A percentile compares a stretch with the other conserved stretches of the same genome.
Conservation (phyloP, 345 rosid genomes). For the Lagerstroemia speciosa region DNA sequence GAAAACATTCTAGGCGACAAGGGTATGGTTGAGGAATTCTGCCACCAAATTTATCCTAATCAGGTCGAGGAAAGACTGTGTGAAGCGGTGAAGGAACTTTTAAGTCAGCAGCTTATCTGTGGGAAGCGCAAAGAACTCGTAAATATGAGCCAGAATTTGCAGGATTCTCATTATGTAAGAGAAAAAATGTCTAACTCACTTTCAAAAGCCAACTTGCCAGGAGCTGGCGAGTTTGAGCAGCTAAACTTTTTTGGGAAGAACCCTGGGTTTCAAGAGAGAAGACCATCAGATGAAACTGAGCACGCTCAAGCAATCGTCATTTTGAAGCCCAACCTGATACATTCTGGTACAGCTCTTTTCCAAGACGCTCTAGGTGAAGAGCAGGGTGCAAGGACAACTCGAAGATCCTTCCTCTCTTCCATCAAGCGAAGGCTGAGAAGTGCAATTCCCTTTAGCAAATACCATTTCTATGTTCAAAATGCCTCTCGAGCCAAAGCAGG, state of each 20-base stretch:
- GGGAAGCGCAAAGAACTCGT: constrained; percentile 38
- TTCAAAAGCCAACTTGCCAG: too few relatives aligned
- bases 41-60: constrained; percentile 41
- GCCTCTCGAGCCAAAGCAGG: constrained; percentile 33
- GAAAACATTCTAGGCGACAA: constrained; percentile 38
- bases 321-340: constrained; percentile 55
- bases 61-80: constrained; percentile 51
- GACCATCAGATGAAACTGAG: constrained; percentile 21
- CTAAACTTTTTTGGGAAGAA: constrained; percentile 40
- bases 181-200: neutral
- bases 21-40: constrained; percentile 57
- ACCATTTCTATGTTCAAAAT: constrained; percentile 65
- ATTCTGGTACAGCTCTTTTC: constrained; percentile 17
- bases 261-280: constrained; percentile 33
- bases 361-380: neutral
- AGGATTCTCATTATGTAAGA: constrained; percentile 21
- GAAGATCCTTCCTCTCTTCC: constrained; percentile 13
- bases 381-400: neutral
- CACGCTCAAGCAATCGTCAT: constrained; percentile 48
- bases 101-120: constrained; percentile 47
- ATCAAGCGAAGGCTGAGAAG: constrained; percentile 38
- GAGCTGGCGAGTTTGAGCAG: too few relatives aligned
- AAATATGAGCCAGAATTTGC: constrained; percentile 32
- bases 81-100: constrained; percentile 48
- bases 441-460: constrained; percentile 41